phyloP scores from a whole-genome alignment of 2,329 filamentous ascomycete genomes.

The Ceratocystis destructans region DNA sequence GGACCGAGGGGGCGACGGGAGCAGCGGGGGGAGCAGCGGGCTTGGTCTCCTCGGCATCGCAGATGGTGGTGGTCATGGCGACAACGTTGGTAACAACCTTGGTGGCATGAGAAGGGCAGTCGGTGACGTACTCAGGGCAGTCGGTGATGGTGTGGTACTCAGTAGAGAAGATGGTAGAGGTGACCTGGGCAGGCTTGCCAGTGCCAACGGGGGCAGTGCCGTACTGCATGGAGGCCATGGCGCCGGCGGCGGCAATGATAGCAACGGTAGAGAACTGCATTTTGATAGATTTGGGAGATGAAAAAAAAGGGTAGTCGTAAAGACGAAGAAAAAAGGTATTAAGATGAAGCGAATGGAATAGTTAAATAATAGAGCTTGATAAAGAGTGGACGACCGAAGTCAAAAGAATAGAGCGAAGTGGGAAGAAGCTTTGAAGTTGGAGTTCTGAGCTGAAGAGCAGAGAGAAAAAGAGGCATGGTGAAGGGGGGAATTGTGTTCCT shows the following conservation, averaged over 20 bases:
- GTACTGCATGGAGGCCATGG: constrained; percentile 30
- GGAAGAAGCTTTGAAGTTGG: constrained; percentile 28
- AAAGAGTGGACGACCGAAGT: constrained; percentile 48
- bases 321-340: constrained; percentile 21
- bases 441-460: constrained; percentile 33
- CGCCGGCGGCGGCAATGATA: constrained; percentile 36
- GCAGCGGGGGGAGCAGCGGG: constrained; percentile 10
- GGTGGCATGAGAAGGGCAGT: constrained; percentile 42
- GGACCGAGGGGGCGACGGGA: constrained; percentile 10
- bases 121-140: constrained; percentile 44
- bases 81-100: constrained; percentile 28
- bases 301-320: constrained; percentile 22
- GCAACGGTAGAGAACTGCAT: constrained; percentile 37
- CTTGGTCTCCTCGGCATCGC: constrained; percentile 25
- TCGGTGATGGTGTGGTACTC: constrained; percentile 47
- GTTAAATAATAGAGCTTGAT: constrained; percentile 27
- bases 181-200: constrained; percentile 31
- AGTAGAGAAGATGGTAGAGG: constrained; percentile 43
- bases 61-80: constrained; percentile 30
- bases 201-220: constrained; percentile 22
- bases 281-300: constrained; percentile 33
- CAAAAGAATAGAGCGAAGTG: constrained; percentile 30
- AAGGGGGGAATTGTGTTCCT: constrained; percentile 12
- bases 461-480: constrained; percentile 23
- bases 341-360: constrained; percentile 24